Percentiles rank a stretch among this genome's conserved stretches.
These are phyloP conservation scores for Canna indica DNA, from an alignment of 176 grass and related monocot genomes.

Conservation along the genomic window DNA sequence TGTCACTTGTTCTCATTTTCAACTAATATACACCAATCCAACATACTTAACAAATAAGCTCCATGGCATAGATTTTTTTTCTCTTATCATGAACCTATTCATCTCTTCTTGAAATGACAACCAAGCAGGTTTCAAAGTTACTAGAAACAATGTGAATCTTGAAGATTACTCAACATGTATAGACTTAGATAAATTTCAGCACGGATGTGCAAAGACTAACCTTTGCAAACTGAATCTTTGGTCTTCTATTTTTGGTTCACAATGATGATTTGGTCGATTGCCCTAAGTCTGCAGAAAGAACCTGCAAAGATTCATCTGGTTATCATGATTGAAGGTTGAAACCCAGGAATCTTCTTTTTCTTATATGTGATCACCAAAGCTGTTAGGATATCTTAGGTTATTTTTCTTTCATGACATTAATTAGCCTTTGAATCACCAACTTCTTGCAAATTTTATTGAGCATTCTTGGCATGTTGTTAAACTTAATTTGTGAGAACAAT, in stretches of 20 bases:
- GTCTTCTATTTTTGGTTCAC: slow-evolving; percentile 53
- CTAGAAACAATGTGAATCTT: slow-evolving; percentile 62
- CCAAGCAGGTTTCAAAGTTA: slow-evolving; percentile 57
- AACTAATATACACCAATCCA: neutral
- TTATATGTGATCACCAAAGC: slow-evolving; percentile 15
- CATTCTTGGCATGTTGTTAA: neutral
- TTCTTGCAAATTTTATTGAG: neutral
- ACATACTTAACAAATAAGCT: neutral
- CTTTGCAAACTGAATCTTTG: slow-evolving; percentile 38
- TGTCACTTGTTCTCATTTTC: neutral
- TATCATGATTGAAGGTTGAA: slow-evolving; percentile 40
- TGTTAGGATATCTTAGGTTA: neutral
- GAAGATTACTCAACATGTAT: slow-evolving; percentile 67
- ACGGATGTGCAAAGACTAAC: slow-evolving; percentile 43
- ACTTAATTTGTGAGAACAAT: neutral
- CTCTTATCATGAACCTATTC: neutral
- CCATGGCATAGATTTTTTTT: neutral
- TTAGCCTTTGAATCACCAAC: slow-evolving; percentile 7
- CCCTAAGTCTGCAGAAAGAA: slow-evolving; percentile 75
- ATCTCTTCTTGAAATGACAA: slow-evolving; percentile 16
- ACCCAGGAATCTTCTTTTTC: slow-evolving; percentile 11
- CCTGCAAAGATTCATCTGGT: slow-evolving; percentile 94
- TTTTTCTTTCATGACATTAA: neutral
- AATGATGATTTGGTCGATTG: slow-evolving; percentile 51
- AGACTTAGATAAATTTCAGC: slow-evolving; percentile 50